A percentile compares a stretch with the other conserved stretches of the same genome.
Conservation (phyloP, 1,284 basidiomycete genomes). For the Pulveroboletus sp. region DNA sequence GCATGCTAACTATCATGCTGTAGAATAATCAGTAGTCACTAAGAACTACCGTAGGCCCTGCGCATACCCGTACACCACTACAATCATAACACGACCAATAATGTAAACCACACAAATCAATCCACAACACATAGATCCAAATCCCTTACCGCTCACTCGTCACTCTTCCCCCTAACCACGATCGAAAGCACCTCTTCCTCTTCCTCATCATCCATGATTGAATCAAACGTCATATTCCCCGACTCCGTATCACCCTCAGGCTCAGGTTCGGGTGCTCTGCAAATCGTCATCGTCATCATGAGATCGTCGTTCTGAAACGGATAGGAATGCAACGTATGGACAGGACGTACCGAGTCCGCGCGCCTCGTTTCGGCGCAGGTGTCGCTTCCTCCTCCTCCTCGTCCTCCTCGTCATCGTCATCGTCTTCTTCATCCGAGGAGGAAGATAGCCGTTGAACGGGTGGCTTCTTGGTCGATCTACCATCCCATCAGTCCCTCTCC, state of each 20-base stretch:
- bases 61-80: too few species aligned
- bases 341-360: background rate
- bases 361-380: background rate
- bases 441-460: slow-evolving; percentile 11
- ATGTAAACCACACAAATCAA: too few species aligned
- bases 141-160: too few species aligned
- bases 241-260: too few species aligned
- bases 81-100: too few species aligned
- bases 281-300: background rate
- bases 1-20: too few species aligned
- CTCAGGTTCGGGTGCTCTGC: background rate
- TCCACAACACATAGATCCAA: too few species aligned
- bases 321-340: too few species aligned
- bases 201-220: slow-evolving; percentile 3
- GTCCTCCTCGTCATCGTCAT: background rate
- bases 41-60: too few species aligned
- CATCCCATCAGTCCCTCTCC: background rate
- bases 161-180: background rate
- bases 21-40: too few species aligned
- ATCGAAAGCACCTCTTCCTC: background rate
- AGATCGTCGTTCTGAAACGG: background rate
- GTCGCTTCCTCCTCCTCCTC: background rate
- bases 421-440: background rate
- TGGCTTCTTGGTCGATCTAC: slow-evolving; percentile 41
- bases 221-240: slow-evolving; percentile 2